Evolutionary conservation across 2,329 filamentous ascomycete species (phyloP), one percentile per base, ranked within the genome.

Genomic region (Cytospora schulzeri): DNA sequence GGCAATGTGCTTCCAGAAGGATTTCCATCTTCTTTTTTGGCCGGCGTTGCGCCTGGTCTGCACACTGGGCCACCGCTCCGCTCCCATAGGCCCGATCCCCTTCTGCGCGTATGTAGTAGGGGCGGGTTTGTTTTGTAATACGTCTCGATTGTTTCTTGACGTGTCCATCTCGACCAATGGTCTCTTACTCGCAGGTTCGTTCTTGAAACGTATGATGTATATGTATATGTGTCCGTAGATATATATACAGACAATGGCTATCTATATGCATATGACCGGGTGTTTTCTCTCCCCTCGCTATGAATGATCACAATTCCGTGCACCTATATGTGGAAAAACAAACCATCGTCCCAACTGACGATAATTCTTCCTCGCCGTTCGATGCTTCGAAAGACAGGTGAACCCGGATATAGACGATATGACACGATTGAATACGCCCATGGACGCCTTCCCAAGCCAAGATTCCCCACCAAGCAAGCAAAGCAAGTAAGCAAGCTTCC

Each of bases 371-470:
- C 22, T 24, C 45, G n/a, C 45, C 45, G n/a, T 51, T 56, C 41
- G 53, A 29, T 50, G 52, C 35, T 26, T 50, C 54, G 58, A n/a
- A 19, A 15, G 45, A 19, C 14, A 31, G 24, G 4, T 31, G 29
- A 35, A 62, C 33, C 33, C 53, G 50, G 19, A 24, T 57, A 45
- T 35, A 56, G 62, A 57, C 26, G 38, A 58, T 35, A 17, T 51
- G 35, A 29, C 24, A 17, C 57, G 38, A 51, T 35, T 29, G 9
- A n/a, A 7, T 35, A 31, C 31, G 45, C 31, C 60, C 52, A 11
- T 56, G 52, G 52, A 62, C 52, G 60, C 52, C n/a, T n/a, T n/a
- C n/a, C 60, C 22, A 22, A 26, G 41, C 8, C 38, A 31, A 53
- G 26, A n/a, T 45, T 35, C 38, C 14, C n/a, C 52, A 14, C 56